Evolutionary conservation across 768 basidiomycete genomes (phyloP).

Genomic region (Mycena haematopus): DNA sequence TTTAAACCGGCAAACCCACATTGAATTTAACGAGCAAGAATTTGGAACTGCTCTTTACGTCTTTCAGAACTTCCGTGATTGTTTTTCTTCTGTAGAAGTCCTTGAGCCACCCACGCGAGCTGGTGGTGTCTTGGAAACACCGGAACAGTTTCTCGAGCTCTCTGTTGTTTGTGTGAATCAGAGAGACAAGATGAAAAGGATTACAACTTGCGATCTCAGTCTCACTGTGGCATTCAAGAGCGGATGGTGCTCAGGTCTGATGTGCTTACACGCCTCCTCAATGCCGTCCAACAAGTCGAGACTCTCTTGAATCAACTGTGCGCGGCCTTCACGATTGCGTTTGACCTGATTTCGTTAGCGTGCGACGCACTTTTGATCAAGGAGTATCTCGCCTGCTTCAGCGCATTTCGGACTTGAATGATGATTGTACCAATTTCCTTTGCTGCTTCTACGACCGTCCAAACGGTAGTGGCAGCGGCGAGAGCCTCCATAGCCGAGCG

Average conservation of each 20-base stretch:
- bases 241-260: neutral
- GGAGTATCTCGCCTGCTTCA: too few species aligned
- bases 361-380: too few species aligned
- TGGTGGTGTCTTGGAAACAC: too few species aligned
- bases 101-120: too few species aligned
- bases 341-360: conserved; percentile 1
- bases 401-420: too few species aligned
- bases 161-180: neutral
- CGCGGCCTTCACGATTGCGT: neutral
- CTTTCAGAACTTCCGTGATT: neutral
- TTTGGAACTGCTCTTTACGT: too few species aligned
- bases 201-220: neutral
- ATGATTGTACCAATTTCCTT: too few species aligned
- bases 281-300: neutral
- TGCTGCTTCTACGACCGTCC: too few species aligned
- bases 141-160: too few species aligned
- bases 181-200: neutral
- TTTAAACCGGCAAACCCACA: neutral
- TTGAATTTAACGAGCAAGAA: neutral
- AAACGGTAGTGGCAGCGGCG: too few species aligned
- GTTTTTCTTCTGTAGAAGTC: too few species aligned
- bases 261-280: neutral
- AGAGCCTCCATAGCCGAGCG: too few species aligned
- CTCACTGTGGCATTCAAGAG: neutral
- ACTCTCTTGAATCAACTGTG: neutral